These are phyloP conservation scores for Lactarius vividus DNA, from an alignment of 768 basidiomycete species.

Conservation along the genomic window DNA sequence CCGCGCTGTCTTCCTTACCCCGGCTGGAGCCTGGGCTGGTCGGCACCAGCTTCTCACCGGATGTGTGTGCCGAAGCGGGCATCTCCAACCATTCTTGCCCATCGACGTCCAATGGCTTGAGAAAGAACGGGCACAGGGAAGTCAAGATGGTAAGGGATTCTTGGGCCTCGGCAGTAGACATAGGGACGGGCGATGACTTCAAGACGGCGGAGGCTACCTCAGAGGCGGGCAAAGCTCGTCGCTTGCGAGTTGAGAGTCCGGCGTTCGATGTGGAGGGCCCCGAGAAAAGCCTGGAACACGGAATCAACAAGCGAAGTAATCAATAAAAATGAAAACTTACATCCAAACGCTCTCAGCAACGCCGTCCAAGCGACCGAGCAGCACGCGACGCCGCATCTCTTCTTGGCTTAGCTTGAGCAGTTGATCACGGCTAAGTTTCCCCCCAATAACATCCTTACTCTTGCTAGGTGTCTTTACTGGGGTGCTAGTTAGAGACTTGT, in stretches of 20 bases:
- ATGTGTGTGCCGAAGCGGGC: constrained; percentile 43
- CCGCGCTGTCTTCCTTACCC: constrained; percentile 55
- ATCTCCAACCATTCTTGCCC: constrained; percentile 58
- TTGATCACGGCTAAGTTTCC: constrained; percentile 60
- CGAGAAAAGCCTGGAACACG: constrained; percentile 62
- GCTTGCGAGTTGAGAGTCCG: constrained; percentile 60
- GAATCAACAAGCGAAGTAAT: constrained; percentile 2
- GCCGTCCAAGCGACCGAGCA: constrained; percentile 72
- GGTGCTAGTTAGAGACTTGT: constrained; percentile 63
- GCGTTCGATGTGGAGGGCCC: constrained; percentile 51
- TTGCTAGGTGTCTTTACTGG: constrained; percentile 53
- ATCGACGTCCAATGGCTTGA: constrained; percentile 58
- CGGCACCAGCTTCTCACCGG: constrained; percentile 35
- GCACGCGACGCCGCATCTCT: constrained; percentile 69
- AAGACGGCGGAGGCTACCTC: constrained; percentile 69
- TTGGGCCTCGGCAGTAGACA: constrained; percentile 72
- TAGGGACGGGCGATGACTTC: constrained; percentile 79
- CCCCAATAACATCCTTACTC: constrained; percentile 39
- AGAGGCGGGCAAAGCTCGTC: constrained; percentile 62
- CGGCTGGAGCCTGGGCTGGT: constrained; percentile 48
- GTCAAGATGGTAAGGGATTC: constrained; percentile 69
- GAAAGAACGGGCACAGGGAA: constrained; percentile 76
- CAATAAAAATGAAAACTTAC: constrained; percentile 36
- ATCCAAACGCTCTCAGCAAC: constrained; percentile 91
- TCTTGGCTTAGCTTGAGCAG: constrained; percentile 72